Percentiles rank a stretch among this genome's conserved stretches.
These are phyloP conservation scores for Lolium rigidum DNA, from an alignment of 176 grass and related monocot species.

Conservation along the genomic window DNA sequence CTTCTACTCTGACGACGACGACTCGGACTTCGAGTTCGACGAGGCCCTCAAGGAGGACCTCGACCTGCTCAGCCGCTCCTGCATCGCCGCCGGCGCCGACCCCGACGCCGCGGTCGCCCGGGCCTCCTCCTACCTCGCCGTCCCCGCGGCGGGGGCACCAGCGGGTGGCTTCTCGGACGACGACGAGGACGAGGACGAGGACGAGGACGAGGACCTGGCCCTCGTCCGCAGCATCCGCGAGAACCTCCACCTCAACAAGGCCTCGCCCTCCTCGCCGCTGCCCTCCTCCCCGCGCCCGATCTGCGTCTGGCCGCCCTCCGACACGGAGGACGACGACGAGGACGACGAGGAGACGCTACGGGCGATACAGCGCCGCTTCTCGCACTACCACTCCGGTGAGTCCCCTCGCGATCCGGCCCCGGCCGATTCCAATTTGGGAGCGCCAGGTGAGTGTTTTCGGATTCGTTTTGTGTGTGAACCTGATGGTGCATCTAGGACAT, in stretches of 20 bases:
- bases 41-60: conserved; percentile 66
- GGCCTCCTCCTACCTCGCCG: conserved; percentile 25
- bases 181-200: conserved; percentile 36
- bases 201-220: conserved; percentile 45
- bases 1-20: conserved; percentile 42
- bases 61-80: conserved; percentile 67
- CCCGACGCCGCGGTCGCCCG: conserved; percentile 41
- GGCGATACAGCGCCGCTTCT: conserved; percentile 80
- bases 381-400: conserved; percentile 73
- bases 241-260: conserved; percentile 50
- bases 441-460: not conserved
- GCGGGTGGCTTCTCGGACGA: conserved; percentile 15
- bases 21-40: conserved; percentile 63
- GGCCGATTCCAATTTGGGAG: conserved; percentile 4
- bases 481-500: not conserved
- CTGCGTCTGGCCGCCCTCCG: conserved; percentile 37
- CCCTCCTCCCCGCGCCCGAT: conserved; percentile 44
- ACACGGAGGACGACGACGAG: conserved; percentile 64
- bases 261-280: conserved; percentile 26
- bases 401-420: not conserved
- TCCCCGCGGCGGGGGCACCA: not conserved
- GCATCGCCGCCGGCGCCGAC: conserved; percentile 60
- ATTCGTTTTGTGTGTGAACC: not conserved
- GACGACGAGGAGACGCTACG: conserved; percentile 86
- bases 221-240: conserved; percentile 74